Evolutionary conservation across 208 protist genomes (phyloP).

Genomic region (Trypanosoma boissoni): DNA sequence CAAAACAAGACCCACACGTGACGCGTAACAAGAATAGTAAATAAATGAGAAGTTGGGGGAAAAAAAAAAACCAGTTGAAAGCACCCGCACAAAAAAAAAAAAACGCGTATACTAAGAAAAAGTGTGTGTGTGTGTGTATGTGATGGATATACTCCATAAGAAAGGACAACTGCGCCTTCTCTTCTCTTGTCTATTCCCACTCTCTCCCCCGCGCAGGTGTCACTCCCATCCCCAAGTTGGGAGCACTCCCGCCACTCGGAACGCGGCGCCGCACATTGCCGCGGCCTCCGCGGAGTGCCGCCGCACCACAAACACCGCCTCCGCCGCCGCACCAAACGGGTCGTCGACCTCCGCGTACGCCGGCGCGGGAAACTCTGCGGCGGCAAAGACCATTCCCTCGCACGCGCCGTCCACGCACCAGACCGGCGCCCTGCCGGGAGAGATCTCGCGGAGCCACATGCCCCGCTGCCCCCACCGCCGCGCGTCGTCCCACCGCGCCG

Average conservation of each 20-base stretch:
- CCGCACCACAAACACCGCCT: conserved; percentile 9
- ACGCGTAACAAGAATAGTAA: too few relatives aligned
- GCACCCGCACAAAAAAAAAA: too few relatives aligned
- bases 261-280: background rate
- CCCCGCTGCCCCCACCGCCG: background rate
- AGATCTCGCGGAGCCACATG: conserved; percentile 19
- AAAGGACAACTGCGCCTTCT: background rate
- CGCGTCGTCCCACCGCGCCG: conserved; percentile 15
- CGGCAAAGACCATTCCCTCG: conserved; percentile 4
- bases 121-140: background rate
- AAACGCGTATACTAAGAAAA: background rate
- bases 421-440: too few relatives aligned
- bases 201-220: background rate
- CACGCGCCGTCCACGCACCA: too few relatives aligned
- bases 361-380: conserved; percentile 4
- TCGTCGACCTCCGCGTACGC: conserved; percentile 2
- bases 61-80: too few relatives aligned
- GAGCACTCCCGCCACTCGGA: conserved; percentile 8
- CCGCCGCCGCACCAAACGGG: conserved; percentile 17
- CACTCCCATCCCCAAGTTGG: conserved; percentile 14
- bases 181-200: background rate
- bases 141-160: background rate
- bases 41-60: too few relatives aligned
- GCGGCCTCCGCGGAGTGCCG: background rate
- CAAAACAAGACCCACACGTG: too few relatives aligned